Evolutionary conservation across 1,139 yeast genomes (phyloP).

Genomic region (Magnusiomyces suaveolens): DNA sequence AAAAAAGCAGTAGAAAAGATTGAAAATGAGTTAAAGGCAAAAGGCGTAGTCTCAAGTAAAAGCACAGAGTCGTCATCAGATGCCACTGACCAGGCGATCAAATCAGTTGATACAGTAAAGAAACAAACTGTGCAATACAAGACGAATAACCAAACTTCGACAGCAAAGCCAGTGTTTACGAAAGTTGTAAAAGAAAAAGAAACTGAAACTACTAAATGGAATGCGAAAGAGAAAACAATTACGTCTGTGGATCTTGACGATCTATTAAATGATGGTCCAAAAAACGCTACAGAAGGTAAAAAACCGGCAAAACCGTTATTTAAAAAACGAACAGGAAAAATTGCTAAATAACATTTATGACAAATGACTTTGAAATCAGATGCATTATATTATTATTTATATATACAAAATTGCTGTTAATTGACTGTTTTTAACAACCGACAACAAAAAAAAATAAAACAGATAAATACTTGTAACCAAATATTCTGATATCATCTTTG

Average conservation of each 20-base stretch:
- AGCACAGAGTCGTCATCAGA: not conserved
- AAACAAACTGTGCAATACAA: not conserved
- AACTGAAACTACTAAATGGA: constrained; percentile 3
- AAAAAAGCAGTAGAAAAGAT: constrained; percentile 20
- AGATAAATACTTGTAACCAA: no score
- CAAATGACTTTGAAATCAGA: no score
- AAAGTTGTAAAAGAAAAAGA: not conserved
- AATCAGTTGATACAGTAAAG: not conserved
- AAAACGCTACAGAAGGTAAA: not conserved
- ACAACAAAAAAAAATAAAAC: no score
- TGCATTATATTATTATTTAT: not conserved
- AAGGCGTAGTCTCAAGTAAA: not conserved
- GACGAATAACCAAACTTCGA: not conserved
- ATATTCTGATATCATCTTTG: no score
- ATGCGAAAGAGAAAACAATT: not conserved
- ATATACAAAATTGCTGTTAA: not conserved
- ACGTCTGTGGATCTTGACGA: not conserved
- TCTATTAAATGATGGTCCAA: not conserved
- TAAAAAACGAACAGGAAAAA: not conserved
- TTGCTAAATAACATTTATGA: no score
- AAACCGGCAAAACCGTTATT: not conserved
- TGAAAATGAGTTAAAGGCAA: constrained; percentile 16
- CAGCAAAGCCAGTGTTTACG: not conserved
- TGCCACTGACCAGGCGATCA: not conserved
- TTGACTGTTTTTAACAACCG: no score